A percentile compares a stretch with the other conserved stretches of the same genome.
These are phyloP conservation scores for Salix caprea DNA, from an alignment of 345 rosid genomes.

Conservation along the genomic window DNA sequence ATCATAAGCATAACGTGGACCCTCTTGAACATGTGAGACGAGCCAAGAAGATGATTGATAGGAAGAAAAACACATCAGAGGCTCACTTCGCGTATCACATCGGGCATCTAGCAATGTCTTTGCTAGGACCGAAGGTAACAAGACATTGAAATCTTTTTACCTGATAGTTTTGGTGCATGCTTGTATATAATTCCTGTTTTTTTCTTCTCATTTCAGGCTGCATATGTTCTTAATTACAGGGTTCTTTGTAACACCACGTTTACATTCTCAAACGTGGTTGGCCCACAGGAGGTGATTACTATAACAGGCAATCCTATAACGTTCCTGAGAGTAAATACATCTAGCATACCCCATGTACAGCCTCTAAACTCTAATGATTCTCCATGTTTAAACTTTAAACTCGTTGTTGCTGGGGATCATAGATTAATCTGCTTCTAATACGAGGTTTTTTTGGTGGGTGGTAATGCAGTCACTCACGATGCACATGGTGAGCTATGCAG, in stretches of 20 bases:
- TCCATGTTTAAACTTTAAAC: neutral
- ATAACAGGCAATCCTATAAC: constrained; percentile 41
- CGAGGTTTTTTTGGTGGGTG: neutral
- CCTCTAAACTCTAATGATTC: neutral
- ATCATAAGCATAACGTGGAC: constrained; percentile 19
- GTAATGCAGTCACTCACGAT: constrained; percentile 44
- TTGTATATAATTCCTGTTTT: neutral
- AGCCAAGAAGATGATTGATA: constrained; percentile 47
- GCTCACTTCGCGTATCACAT: constrained; percentile 48
- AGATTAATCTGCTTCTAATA: neutral
- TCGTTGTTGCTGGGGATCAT: neutral
- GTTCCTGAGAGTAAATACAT: constrained; percentile 34
- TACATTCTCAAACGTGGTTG: constrained; percentile 51
- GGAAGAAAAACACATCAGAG: constrained; percentile 47
- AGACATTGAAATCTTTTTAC: neutral
- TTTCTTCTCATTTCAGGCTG: constrained; percentile 26
- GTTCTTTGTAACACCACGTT: constrained; percentile 48
- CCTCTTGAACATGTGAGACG: constrained; percentile 41
- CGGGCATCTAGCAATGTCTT: constrained; percentile 36
- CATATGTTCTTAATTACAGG: constrained; percentile 42
- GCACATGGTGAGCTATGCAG: constrained; percentile 73
- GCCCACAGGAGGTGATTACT: constrained; percentile 48
- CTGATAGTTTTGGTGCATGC: neutral
- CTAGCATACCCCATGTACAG: constrained; percentile 46
- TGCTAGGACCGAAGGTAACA: constrained; percentile 42